Evolutionary conservation across 306 rosid genomes (phyloP).

Genomic region (Prunus mira): DNA sequence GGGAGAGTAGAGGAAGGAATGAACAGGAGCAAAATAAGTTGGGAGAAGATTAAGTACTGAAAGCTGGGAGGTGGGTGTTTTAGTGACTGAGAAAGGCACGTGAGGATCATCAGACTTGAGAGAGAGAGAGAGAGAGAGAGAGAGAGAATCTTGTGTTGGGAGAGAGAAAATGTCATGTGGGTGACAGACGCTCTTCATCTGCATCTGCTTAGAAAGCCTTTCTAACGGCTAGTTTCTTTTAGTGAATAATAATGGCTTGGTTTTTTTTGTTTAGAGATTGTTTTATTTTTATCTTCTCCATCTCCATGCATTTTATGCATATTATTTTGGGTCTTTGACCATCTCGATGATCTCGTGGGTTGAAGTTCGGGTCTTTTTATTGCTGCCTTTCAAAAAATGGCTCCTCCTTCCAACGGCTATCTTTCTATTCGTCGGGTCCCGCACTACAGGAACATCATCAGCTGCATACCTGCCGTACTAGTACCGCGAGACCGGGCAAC

Average conservation of each 20-base stretch:
- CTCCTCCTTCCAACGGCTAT: too few species aligned
- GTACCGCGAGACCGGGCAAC: too few species aligned
- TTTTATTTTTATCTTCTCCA: background rate
- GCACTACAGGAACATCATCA: too few species aligned
- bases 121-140: slow-evolving; percentile 18
- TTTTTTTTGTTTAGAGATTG: background rate
- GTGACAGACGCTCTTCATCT: slow-evolving; percentile 28
- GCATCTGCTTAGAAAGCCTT: slow-evolving; percentile 24
- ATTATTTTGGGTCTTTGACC: slow-evolving; percentile 9
- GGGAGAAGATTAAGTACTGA: slow-evolving; percentile 34
- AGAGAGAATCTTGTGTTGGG: slow-evolving; percentile 41
- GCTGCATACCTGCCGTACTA: too few species aligned
- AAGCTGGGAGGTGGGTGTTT: slow-evolving; percentile 11
- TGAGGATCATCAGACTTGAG: slow-evolving; percentile 33
- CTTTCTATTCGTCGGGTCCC: too few species aligned
- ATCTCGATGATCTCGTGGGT: slow-evolving; percentile 19
- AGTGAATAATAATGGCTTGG: background rate
- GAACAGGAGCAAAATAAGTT: slow-evolving; percentile 17
- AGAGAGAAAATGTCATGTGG: slow-evolving; percentile 58
- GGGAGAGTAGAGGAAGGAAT: background rate
- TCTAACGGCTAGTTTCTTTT: slow-evolving; percentile 72
- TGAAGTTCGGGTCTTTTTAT: slow-evolving; percentile 16
- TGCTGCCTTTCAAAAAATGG: too few species aligned
- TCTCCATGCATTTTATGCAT: background rate
- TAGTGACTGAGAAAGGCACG: slow-evolving; percentile 43